phyloP scores from a whole-genome alignment of 2,329 filamentous ascomycete species.

The Nigrospora osmanthi region DNA sequence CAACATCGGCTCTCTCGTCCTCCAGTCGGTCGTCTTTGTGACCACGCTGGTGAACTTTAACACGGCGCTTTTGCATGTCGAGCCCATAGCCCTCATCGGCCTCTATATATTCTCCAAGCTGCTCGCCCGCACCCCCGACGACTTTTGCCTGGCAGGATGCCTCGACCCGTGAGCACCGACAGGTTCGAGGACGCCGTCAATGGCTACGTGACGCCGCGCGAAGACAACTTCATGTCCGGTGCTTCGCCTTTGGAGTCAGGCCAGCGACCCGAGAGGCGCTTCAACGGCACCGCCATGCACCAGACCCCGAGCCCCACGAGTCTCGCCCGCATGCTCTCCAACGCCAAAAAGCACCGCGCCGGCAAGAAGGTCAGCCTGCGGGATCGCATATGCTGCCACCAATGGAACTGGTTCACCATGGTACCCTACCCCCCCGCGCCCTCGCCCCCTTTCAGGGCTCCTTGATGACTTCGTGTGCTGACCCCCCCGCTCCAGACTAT shows the following conservation, averaged over 20 bases:
- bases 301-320: slow-evolving; percentile 12
- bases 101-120: slow-evolving; percentile 42
- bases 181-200: slow-evolving; percentile 10
- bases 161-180: slow-evolving; percentile 11
- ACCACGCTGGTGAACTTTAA: slow-evolving; percentile 45
- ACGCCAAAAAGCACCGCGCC: slow-evolving; percentile 14
- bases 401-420: slow-evolving; percentile 74
- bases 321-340: slow-evolving; percentile 26
- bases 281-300: slow-evolving; percentile 5
- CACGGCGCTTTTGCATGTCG: slow-evolving; percentile 39
- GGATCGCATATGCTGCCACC: slow-evolving; percentile 43
- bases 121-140: slow-evolving; percentile 37
- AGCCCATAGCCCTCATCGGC: slow-evolving; percentile 35
- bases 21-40: slow-evolving; percentile 45
- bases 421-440: slow-evolving; percentile 11
- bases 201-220: slow-evolving; percentile 18
- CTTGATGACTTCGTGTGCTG: slow-evolving; percentile 6
- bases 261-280: slow-evolving; percentile 8
- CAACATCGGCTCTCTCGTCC: slow-evolving; percentile 42
- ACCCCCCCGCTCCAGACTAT: slow-evolving; percentile 16
- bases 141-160: slow-evolving; percentile 28
- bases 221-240: slow-evolving; percentile 12
- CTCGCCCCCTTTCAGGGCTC: too few relatives aligned
- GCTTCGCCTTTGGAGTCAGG: slow-evolving; percentile 7
- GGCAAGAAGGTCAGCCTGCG: slow-evolving; percentile 32